Evolutionary conservation across 306 rosid species (phyloP).

Genomic region (Gynostemma pentaphyllum): DNA sequence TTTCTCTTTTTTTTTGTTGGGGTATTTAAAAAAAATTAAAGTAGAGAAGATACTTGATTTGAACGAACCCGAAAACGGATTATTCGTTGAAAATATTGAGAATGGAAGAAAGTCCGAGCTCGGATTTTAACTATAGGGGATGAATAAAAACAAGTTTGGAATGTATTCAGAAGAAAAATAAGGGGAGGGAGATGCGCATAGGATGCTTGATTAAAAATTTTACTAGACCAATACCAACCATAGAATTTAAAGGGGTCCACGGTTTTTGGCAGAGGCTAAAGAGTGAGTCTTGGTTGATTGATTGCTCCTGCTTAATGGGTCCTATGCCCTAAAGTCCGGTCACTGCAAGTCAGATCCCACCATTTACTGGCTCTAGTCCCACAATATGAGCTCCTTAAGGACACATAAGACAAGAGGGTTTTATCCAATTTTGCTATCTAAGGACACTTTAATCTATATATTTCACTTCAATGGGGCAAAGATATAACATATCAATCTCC

Average conservation of each 20-base stretch:
- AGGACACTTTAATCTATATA: not conserved
- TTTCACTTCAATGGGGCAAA: not conserved
- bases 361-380: too few species aligned
- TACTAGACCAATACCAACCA: not conserved
- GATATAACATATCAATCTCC: not conserved
- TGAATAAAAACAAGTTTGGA: too few species aligned
- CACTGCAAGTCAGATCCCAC: not conserved
- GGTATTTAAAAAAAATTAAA: too few species aligned
- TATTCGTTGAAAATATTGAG: too few species aligned
- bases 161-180: too few species aligned
- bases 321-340: not conserved
- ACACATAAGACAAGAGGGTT: not conserved
- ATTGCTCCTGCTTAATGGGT: conserved; percentile 3
- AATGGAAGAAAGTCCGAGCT: too few species aligned
- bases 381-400: not conserved
- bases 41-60: too few species aligned
- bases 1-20: too few species aligned
- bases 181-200: not conserved
- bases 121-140: too few species aligned
- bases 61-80: too few species aligned
- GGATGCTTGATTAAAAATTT: not conserved
- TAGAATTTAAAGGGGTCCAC: not conserved
- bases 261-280: not conserved
- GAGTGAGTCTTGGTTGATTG: conserved; percentile 2
- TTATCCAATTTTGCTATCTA: not conserved